A percentile compares a stretch with the other conserved stretches of the same genome.
Evolutionary conservation across 139 green algal species (phyloP).

Genomic region (Picochlorum sp.): DNA sequence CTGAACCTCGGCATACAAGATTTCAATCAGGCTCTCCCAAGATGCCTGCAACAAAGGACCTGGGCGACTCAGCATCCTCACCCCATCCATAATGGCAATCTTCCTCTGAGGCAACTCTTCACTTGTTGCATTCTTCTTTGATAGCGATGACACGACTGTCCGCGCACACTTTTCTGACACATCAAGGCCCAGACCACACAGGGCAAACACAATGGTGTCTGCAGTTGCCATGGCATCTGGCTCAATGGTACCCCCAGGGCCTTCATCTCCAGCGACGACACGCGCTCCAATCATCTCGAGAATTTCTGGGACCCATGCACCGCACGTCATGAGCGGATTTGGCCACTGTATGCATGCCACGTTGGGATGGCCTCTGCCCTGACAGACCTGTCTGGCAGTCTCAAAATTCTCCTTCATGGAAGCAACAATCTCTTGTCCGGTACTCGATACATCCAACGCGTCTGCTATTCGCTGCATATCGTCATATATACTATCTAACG

Average conservation of each 20-base stretch:
- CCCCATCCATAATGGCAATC: conserved; percentile 31
- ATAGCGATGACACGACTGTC: conserved; percentile 14
- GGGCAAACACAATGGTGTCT: conserved; percentile 49
- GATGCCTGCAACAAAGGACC: conserved; percentile 32
- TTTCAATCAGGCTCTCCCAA: conserved; percentile 38
- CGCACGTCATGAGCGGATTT: conserved; percentile 40
- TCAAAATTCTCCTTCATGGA: conserved; percentile 20
- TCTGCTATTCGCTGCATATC: conserved; percentile 39
- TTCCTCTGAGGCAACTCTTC: not conserved
- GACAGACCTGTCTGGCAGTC: conserved; percentile 10
- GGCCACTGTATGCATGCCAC: conserved; percentile 54
- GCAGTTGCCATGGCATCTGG: conserved; percentile 21
- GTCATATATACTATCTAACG: conserved; percentile 35
- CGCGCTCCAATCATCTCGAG: conserved; percentile 37
- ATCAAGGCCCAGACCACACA: conserved; percentile 44
- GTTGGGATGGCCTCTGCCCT: conserved; percentile 21
- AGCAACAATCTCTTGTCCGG: conserved; percentile 18
- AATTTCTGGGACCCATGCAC: conserved; percentile 53
- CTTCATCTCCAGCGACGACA: conserved; percentile 33
- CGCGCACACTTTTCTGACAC: conserved; percentile 7
- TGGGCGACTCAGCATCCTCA: conserved; percentile 32
- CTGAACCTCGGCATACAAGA: conserved; percentile 38
- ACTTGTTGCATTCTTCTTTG: conserved; percentile 2
- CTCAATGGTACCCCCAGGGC: conserved; percentile 5
- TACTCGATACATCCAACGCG: conserved; percentile 20